Evolutionary conservation across 345 rosid genomes (phyloP).

Genomic region (Citrus unshiu): DNA sequence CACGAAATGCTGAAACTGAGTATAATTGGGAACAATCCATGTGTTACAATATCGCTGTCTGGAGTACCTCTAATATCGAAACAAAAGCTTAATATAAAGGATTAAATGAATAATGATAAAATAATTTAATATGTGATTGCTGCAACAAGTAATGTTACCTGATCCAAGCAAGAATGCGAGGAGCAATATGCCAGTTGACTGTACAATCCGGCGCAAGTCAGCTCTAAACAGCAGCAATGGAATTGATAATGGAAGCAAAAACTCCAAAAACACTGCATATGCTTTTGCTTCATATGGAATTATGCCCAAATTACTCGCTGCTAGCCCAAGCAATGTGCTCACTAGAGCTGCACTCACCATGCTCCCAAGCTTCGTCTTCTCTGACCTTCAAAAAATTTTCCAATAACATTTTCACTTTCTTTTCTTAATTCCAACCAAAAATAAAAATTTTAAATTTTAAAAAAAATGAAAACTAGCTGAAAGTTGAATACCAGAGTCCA

Average conservation of each 20-base stretch:
- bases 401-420: neutral
- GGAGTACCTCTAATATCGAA: neutral
- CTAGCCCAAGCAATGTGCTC: slow-evolving; percentile 76
- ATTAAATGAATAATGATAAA: neutral
- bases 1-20: neutral
- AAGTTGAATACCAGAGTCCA: slow-evolving; percentile 58
- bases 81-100: neutral
- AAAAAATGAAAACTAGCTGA: neutral
- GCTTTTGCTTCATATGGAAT: slow-evolving; percentile 62
- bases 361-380: slow-evolving; percentile 72
- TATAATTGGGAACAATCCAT: neutral
- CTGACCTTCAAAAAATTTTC: slow-evolving; percentile 44
- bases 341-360: slow-evolving; percentile 72
- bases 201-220: slow-evolving; percentile 56
- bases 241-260: slow-evolving; percentile 64
- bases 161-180: slow-evolving; percentile 79
- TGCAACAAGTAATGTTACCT: slow-evolving; percentile 23
- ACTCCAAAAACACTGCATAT: slow-evolving; percentile 57
- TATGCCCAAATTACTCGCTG: slow-evolving; percentile 71
- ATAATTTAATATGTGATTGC: neutral
- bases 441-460: neutral
- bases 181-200: slow-evolving; percentile 64
- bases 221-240: slow-evolving; percentile 80
- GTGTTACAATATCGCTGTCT: neutral
- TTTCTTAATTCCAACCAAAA: too few species aligned